Percentiles rank a stretch among this genome's conserved stretches.
Conservation (phyloP, 2,329 filamentous ascomycete species). For the Pseudocercospora vitis region DNA sequence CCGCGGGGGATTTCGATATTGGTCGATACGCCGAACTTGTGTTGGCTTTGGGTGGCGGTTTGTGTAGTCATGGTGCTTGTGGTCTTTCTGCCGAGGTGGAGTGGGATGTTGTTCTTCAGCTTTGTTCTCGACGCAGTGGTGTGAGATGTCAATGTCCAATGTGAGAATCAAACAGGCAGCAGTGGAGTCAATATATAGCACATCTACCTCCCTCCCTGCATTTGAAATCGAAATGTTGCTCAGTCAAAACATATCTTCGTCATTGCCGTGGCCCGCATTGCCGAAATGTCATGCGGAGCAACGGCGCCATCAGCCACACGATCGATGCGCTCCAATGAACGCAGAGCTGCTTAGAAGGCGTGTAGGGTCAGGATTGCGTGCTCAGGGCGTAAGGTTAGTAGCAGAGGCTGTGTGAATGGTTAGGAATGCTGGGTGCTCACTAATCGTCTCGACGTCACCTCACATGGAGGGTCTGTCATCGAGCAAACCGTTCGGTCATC, state of each 20-base stretch:
- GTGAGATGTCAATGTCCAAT: too few relatives aligned
- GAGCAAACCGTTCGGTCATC: not conserved
- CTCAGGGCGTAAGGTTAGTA: slow-evolving; percentile 3
- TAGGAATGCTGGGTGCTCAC: not conserved
- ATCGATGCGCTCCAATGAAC: slow-evolving; percentile 15
- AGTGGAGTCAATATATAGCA: not conserved
- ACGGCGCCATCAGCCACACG: slow-evolving; percentile 2
- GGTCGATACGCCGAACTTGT: slow-evolving; percentile 28
- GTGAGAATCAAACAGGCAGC: too few relatives aligned
- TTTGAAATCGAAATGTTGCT: slow-evolving; percentile 18
- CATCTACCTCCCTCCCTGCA: slow-evolving; percentile 9
- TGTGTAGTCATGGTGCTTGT: slow-evolving; percentile 24
- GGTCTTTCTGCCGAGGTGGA: not conserved
- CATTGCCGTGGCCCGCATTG: slow-evolving; percentile 18
- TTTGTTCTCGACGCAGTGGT: too few relatives aligned
- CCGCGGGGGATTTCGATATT: slow-evolving; percentile 54
- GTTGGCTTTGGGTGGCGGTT: slow-evolving; percentile 29
- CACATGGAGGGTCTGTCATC: not conserved
- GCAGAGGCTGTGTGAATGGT: not conserved
- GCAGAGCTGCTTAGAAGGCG: slow-evolving; percentile 13
- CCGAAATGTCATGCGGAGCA: slow-evolving; percentile 9
- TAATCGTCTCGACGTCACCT: not conserved
- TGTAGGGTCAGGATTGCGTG: too few relatives aligned
- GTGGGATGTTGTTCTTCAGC: not conserved
- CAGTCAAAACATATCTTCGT: slow-evolving; percentile 15